Percentiles rank a stretch among this genome's conserved stretches.
Evolutionary conservation across 2,329 filamentous ascomycete species (phyloP).

Genomic region (Fonsecaea monophora): DNA sequence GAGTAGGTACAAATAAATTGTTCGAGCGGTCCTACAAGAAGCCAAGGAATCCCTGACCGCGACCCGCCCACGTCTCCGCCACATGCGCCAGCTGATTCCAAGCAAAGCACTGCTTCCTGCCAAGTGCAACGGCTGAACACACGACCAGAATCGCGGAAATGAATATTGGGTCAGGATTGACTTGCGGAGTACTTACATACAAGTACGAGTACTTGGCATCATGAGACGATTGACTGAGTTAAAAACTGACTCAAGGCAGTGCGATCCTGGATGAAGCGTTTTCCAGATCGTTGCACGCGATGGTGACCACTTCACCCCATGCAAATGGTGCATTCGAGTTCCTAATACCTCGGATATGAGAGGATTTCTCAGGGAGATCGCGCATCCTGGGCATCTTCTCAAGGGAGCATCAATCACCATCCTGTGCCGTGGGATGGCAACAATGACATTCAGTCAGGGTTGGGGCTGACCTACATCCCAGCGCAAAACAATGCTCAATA

Average conservation of each 20-base stretch:
- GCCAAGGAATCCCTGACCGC: not conserved
- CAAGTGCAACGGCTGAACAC: not conserved
- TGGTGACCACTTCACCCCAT: not conserved
- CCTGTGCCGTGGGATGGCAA: not conserved
- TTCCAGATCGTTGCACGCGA: not conserved
- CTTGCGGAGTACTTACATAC: not conserved
- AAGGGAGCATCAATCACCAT: not conserved
- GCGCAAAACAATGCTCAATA: not conserved
- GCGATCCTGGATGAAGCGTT: not conserved
- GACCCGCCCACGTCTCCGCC: not conserved
- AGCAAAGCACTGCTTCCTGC: not conserved
- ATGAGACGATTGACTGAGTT: not conserved
- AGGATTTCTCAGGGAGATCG: no score
- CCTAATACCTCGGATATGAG: not conserved
- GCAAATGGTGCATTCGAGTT: not conserved
- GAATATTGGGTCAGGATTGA: not conserved
- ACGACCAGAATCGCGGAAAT: not conserved
- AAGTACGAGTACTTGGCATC: not conserved
- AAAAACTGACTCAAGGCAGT: not conserved
- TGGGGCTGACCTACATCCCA: not conserved
- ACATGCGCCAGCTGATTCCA: not conserved
- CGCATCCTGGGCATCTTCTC: not conserved
- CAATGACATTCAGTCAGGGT: not conserved
- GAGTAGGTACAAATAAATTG: no score
- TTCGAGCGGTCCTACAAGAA: not conserved